A percentile compares a stretch with the other conserved stretches of the same genome.
Evolutionary conservation across 1,284 basidiomycete genomes (phyloP).

Genomic region (Athelia sp.): DNA sequence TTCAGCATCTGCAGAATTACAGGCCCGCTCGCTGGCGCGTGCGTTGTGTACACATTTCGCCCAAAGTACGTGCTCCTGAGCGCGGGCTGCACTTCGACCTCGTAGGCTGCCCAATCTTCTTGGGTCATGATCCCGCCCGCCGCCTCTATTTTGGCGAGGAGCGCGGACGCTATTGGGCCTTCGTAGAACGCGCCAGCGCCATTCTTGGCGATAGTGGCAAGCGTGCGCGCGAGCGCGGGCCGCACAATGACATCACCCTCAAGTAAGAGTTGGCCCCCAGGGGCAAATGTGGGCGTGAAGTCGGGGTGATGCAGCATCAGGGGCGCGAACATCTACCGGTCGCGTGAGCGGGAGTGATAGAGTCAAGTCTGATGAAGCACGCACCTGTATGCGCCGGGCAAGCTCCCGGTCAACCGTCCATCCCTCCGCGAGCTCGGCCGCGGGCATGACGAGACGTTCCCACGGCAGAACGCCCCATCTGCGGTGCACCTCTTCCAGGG

Average conservation of each 20-base stretch:
- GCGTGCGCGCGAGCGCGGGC: slow-evolving; percentile 64
- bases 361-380: slow-evolving; percentile 15
- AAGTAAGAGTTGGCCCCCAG: slow-evolving; percentile 62
- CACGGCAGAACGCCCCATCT: slow-evolving; percentile 59
- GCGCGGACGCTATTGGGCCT: slow-evolving; percentile 72
- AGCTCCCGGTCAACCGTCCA: slow-evolving; percentile 74
- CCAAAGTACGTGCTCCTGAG: slow-evolving; percentile 73
- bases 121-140: slow-evolving; percentile 79
- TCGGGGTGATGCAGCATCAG: slow-evolving; percentile 76
- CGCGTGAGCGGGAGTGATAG: not conserved
- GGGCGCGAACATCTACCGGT: slow-evolving; percentile 8
- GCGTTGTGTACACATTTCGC: slow-evolving; percentile 79
- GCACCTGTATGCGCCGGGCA: slow-evolving; percentile 63
- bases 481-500: slow-evolving; percentile 74
- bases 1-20: slow-evolving; percentile 81
- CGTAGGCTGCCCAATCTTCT: slow-evolving; percentile 68
- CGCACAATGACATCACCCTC: slow-evolving; percentile 74
- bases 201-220: slow-evolving; percentile 58
- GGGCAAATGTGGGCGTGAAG: slow-evolving; percentile 80
- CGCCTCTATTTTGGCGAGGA: slow-evolving; percentile 60
- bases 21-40: slow-evolving; percentile 80
- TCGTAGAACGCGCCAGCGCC: slow-evolving; percentile 76
- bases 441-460: slow-evolving; percentile 67
- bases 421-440: slow-evolving; percentile 68
- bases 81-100: slow-evolving; percentile 68